Conservation (phyloP, 176 grass and related monocot genomes). For the Aegilops longissima region DNA sequence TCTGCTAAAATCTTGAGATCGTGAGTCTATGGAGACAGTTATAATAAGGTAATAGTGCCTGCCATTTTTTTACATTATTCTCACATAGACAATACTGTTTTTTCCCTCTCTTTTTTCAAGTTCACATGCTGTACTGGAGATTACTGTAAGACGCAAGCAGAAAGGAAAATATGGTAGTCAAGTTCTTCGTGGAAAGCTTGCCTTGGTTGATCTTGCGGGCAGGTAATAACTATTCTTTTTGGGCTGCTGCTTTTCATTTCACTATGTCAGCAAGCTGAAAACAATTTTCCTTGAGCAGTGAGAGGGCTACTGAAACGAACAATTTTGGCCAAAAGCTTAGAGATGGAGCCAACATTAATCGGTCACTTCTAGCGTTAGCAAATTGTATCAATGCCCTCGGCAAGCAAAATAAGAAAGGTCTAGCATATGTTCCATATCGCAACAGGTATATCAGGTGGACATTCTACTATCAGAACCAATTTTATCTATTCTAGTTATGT, state of each 20-base stretch:
- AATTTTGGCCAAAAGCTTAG: constrained; percentile 94
- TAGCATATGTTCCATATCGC: constrained; percentile 99
- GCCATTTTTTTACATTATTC: neutral
- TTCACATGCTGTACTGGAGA: constrained; percentile 97
- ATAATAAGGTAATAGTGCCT: neutral
- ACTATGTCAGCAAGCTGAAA: constrained; percentile 14
- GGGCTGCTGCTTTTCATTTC: neutral
- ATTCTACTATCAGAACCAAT: neutral
- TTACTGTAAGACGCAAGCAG: constrained; percentile 92
- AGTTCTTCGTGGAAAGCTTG: constrained; percentile 96
- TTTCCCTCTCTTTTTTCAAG: constrained; percentile 28
- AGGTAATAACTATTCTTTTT: constrained; percentile 46
- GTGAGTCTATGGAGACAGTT: neutral
- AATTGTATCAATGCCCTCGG: constrained; percentile 99
- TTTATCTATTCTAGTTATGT: constrained; percentile 25
- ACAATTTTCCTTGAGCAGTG: constrained; percentile 54
- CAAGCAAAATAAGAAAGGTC: constrained; percentile 98
- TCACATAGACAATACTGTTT: neutral
- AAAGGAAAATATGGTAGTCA: constrained; percentile 84
- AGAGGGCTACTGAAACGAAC: constrained; percentile 94
- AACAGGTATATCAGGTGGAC: constrained; percentile 65
- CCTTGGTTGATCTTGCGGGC: constrained; percentile 98
- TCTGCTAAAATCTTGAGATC: neutral
- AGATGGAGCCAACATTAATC: constrained; percentile 97
- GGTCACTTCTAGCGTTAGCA: constrained; percentile 90